Evolutionary conservation across 1,139 yeast species (phyloP), one percentile per base, ranked within the genome.

Genomic region (Yamadazyma membranifaciens): DNA sequence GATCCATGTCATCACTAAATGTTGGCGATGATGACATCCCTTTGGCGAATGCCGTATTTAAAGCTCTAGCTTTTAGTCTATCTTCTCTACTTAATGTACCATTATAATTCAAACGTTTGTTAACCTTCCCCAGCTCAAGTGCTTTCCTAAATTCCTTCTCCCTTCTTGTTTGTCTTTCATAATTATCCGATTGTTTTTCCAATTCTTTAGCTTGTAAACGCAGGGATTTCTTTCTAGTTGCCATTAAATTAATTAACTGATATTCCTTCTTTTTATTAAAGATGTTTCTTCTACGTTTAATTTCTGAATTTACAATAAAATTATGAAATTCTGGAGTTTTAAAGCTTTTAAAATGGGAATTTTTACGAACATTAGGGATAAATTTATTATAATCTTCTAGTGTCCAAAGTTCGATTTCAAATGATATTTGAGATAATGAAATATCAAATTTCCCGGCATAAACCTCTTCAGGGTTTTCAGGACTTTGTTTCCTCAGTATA

Each of bases 131-230:
- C 49, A 62, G 74, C 55, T 59, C 73, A 59, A 49, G 60, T 46
- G 51, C 80, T 54, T 46, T 64, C 62, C 42, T 65, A 60, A 9
- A 71, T 65, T 65, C 67, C 37, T 57, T 62, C 39, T 57, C 55
- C 33, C 54, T 65, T 53, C 55, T 57, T 45, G 46, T 51, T 41
- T 54, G 48, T 39, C 60, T 63, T 34, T 65, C 57, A 39, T 67
- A 57, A 2, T 48, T 39, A 39, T 74, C 78, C 40, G 69, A 71
- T 36, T 59, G 64, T 37, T 59, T 62, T 38, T 69, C 72, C 43
- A 67, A 69, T 47, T 74, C 80, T 50, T 68, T 74, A n/a, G 78
- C 75, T 51, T 72, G 76, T 31, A 74, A 54, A 54, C 80, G 60
- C 6, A 76, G 67, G 4, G 78, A 72, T 45, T 76, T 63, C 50